These are phyloP conservation scores for Xylaria sp. DNA, from an alignment of 2,329 filamentous ascomycete species.

Conservation along the genomic window DNA sequence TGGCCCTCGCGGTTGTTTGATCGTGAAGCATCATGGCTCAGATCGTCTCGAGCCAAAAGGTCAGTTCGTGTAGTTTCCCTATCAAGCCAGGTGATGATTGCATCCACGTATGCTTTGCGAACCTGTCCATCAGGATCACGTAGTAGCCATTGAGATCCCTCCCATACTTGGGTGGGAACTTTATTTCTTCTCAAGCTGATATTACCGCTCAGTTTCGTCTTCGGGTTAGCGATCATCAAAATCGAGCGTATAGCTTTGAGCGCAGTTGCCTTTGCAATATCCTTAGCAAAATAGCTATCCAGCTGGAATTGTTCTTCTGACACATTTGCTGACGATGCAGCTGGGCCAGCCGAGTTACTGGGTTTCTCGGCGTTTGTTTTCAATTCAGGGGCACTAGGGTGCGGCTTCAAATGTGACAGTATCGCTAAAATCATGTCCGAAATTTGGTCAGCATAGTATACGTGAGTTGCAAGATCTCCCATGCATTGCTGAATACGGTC, in stretches of 20 bases:
- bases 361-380: constrained; percentile 55
- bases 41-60: constrained; percentile 64
- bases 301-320: constrained; percentile 51
- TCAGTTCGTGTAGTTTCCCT: constrained; percentile 76
- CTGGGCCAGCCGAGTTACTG: constrained; percentile 43
- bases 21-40: constrained; percentile 51
- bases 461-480: constrained; percentile 88
- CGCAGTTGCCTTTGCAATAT: constrained; percentile 65
- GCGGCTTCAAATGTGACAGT: constrained; percentile 76
- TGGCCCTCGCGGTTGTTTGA: constrained; percentile 49
- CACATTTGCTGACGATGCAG: constrained; percentile 46
- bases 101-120: constrained; percentile 83
- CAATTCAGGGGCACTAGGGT: constrained; percentile 50
- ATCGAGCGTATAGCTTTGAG: constrained; percentile 83
- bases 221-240: constrained; percentile 78
- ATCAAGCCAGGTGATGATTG: constrained; percentile 81
- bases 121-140: constrained; percentile 80
- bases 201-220: constrained; percentile 62
- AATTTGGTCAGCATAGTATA: constrained; percentile 97
- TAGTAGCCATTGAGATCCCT: constrained; percentile 93
- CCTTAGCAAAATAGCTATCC: constrained; percentile 60
- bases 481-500: constrained; percentile 79
- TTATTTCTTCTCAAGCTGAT: constrained; percentile 72
- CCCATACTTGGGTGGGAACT: constrained; percentile 85
- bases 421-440: constrained; percentile 90